These are phyloP conservation scores for Fusarium armeniacum DNA, from an alignment of 2,329 filamentous ascomycete genomes.

Conservation along the genomic window DNA sequence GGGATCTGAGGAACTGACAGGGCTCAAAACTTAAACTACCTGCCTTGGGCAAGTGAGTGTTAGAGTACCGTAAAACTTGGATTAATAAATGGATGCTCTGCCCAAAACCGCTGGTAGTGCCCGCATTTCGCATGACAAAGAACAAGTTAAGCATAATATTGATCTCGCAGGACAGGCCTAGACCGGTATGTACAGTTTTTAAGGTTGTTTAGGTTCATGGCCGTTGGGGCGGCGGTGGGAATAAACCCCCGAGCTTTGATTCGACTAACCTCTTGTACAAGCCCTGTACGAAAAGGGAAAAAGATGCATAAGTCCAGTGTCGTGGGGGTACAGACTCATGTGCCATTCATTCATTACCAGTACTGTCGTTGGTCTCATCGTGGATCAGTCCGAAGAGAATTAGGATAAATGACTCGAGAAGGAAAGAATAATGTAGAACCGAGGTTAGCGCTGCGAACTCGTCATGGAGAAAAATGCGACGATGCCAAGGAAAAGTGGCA, in stretches of 20 bases:
- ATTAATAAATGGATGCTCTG: background rate
- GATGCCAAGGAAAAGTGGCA: slow-evolving; percentile 34
- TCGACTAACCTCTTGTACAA: slow-evolving; percentile 20
- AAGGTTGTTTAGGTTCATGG: slow-evolving; percentile 32
- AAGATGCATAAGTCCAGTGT: slow-evolving; percentile 16
- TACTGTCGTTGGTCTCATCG: slow-evolving; percentile 21
- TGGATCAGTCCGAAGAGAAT: slow-evolving; percentile 15
- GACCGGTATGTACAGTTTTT: background rate
- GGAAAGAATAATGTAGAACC: slow-evolving; percentile 4
- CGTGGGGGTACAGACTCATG: slow-evolving; percentile 10
- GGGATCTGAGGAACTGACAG: background rate
- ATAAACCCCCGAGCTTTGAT: slow-evolving; percentile 26
- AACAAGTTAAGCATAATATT: slow-evolving; percentile 36
- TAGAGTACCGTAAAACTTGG: background rate
- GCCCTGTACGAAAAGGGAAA: slow-evolving; percentile 35
- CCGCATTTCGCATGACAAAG: slow-evolving; percentile 20
- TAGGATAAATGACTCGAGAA: slow-evolving; percentile 23
- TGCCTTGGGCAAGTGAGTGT: background rate
- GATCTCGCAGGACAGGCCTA: slow-evolving; percentile 24
- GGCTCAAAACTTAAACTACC: background rate
- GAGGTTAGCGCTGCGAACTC: slow-evolving; percentile 32
- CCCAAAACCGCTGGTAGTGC: slow-evolving; percentile 5
- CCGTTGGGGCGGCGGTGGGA: slow-evolving; percentile 22
- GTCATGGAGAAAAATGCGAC: slow-evolving; percentile 30
- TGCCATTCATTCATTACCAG: slow-evolving; percentile 4